Evolutionary conservation across 148 eudicot genomes (phyloP).

Genomic region (Nepenthes mirabilis): DNA sequence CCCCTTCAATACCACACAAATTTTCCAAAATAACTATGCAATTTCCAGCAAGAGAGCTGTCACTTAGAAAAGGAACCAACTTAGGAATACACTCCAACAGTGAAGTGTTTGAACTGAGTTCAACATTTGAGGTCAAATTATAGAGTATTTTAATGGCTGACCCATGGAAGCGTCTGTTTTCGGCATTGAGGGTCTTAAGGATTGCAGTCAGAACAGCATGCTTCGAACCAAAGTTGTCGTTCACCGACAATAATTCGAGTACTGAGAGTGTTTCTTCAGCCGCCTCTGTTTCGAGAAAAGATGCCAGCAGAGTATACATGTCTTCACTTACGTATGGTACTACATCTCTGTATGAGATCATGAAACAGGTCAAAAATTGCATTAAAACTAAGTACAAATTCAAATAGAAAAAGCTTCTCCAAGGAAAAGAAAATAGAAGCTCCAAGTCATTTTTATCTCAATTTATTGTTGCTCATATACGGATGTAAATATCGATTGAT

Average conservation of each 20-base stretch:
- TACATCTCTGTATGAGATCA: conserved; percentile 28
- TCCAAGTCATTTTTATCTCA: no score
- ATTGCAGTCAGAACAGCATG: conserved; percentile 35
- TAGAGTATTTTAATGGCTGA: conserved; percentile 40
- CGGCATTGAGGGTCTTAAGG: conserved; percentile 29
- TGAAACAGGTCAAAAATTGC: conserved; percentile 2
- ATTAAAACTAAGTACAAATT: no score
- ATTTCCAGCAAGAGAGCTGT: conserved; percentile 28
- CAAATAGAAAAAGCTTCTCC: no score
- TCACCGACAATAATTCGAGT: conserved; percentile 33
- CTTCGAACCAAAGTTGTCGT: conserved; percentile 13
- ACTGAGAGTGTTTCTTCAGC: conserved; percentile 42
- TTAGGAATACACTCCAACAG: conserved; percentile 37
- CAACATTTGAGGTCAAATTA: conserved; percentile 34
- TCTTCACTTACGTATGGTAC: conserved; percentile 27
- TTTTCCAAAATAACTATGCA: conserved; percentile 46
- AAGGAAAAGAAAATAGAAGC: no score
- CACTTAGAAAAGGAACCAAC: conserved; percentile 42
- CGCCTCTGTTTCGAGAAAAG: conserved; percentile 37
- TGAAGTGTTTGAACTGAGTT: conserved; percentile 11
- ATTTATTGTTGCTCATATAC: no score
- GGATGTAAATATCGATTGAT: no score
- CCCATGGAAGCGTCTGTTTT: conserved; percentile 24
- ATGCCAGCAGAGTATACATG: conserved; percentile 38
- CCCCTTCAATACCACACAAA: conserved; percentile 29